Evolutionary conservation across 2,329 filamentous ascomycete species (phyloP), one percentile per base, ranked within the genome.

Genomic region (Elsinoe batatas): DNA sequence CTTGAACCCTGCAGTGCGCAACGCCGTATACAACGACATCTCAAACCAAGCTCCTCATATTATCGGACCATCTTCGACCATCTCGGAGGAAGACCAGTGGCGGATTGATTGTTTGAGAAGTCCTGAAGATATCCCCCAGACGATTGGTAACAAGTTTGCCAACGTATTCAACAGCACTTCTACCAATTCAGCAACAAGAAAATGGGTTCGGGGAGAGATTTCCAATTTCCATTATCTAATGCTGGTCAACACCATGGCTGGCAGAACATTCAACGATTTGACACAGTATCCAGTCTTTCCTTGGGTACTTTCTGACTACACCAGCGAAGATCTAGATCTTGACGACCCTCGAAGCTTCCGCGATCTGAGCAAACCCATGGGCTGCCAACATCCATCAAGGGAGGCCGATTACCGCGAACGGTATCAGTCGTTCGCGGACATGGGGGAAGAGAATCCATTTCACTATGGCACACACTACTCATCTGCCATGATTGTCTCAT

Each of bases 191-290:
- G 84, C 89, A 7, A 95, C 93, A 64, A 85, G 86, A 61, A 85
- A 84, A 68, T 98, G 93, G 93, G 80, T 93, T 58, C 86, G 84
- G 67, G 93, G 94, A 11, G 93, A 98, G 65, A 89, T 97, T 50
- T 97, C 91, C 12, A 98, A 98, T 69, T 98, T 98, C 64, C 90
- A 97, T 69, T 98, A 98, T 66, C 79, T 98, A 35, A 98, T 98
- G 91, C 83, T 96, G 58, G 84, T 98, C 65, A 98, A 98, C 66
- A 97, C 93, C 0, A 88, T 98, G 80, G 94, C 94, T 26, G 93
- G 93, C 2, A 79, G 93, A 53, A 97, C 93, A 0, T 98, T 98
- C 74, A 98, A 98, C 66, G 93, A 98, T 66, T 76, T 98, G 15
- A 98, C 93, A 0, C 94, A 98, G 65, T 98, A 98, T 64, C 93